phyloP scores from a whole-genome alignment of 148 eudicot genomes.

The Talinum fruticosum region DNA sequence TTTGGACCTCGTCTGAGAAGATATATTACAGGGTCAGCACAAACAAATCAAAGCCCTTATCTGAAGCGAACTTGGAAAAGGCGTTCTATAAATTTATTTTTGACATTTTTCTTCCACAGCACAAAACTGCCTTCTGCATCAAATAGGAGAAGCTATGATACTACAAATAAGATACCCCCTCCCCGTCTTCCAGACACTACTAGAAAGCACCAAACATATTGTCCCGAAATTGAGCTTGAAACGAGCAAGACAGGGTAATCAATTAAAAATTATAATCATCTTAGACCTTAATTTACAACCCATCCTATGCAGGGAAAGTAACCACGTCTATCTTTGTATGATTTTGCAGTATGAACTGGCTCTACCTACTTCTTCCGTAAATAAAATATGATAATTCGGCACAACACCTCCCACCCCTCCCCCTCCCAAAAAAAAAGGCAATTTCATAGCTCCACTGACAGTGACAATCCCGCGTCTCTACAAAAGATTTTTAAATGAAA shows the following conservation, averaged over 20 bases:
- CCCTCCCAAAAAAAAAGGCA: too few relatives aligned
- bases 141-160: background rate
- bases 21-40: constrained; percentile 16
- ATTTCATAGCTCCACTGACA: background rate
- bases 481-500: constrained; percentile 5
- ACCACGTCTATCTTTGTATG: background rate
- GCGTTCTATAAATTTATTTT: background rate
- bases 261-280: background rate
- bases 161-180: too few relatives aligned
- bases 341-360: background rate
- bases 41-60: background rate
- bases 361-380: background rate
- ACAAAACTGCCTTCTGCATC: background rate
- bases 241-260: background rate
- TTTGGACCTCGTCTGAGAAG: constrained; percentile 71
- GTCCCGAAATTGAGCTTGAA: background rate
- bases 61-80: background rate
- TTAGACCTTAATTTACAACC: background rate
- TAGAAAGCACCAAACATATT: too few relatives aligned
- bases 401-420: too few relatives aligned
- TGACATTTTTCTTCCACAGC: background rate
- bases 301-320: background rate
- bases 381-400: background rate
- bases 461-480: background rate
- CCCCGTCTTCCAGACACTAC: too few relatives aligned